A percentile compares a stretch with the other conserved stretches of the same genome.
These are phyloP conservation scores for Diaporthe sp. DNA, from an alignment of 2,329 filamentous ascomycete species.

Conservation along the genomic window DNA sequence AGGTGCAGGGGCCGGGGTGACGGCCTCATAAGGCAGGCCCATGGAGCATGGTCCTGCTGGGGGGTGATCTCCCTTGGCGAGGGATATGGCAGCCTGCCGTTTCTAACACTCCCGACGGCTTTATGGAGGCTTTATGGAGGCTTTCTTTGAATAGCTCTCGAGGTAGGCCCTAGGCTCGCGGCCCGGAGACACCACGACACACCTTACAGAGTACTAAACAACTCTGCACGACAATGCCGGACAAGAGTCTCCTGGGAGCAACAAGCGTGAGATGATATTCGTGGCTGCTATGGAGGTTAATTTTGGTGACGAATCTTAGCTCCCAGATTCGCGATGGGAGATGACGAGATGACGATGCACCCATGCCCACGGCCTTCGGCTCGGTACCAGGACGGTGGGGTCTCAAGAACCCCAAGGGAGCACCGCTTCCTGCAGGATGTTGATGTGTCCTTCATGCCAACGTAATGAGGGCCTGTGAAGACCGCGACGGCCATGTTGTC, in stretches of 20 bases:
- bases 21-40: background rate
- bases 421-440: background rate
- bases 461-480: background rate
- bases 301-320: conserved; percentile 25
- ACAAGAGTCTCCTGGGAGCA: background rate
- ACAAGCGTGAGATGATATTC: background rate
- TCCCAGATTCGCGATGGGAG: conserved; percentile 25
- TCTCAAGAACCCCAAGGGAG: background rate
- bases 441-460: background rate
- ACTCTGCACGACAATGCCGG: background rate
- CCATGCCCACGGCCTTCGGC: background rate
- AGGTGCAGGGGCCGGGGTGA: conserved; percentile 16
- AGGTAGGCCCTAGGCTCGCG: no score
- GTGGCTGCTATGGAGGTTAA: background rate
- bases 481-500: background rate
- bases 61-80: conserved; percentile 2
- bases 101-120: background rate
- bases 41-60: background rate
- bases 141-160: background rate
- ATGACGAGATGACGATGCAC: background rate
- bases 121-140: background rate
- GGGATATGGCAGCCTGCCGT: background rate
- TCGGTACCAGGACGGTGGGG: conserved; percentile 18
- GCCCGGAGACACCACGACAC: no score
- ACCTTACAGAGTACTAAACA: background rate